These are phyloP conservation scores for Uncinocarpus reesii DNA, from an alignment of 2,329 filamentous ascomycete genomes.

Conservation along the genomic window DNA sequence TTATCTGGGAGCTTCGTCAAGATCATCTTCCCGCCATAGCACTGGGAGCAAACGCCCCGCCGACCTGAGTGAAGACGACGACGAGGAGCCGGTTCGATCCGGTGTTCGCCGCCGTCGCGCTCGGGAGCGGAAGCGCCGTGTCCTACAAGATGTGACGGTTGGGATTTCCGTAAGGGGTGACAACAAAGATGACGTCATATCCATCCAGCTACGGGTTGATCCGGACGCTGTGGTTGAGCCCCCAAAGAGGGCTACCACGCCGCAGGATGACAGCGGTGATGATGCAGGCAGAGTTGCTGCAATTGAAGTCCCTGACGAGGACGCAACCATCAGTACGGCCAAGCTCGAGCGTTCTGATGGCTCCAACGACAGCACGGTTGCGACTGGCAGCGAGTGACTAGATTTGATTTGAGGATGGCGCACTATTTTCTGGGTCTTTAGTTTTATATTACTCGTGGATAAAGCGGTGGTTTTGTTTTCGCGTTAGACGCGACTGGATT, in stretches of 20 bases:
- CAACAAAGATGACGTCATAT: constrained; percentile 11
- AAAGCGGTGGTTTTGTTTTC: not conserved
- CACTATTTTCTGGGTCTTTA: too few species aligned
- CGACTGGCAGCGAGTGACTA: not conserved
- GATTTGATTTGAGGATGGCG: too few species aligned
- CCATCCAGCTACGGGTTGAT: constrained; percentile 12
- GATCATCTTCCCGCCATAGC: constrained; percentile 35
- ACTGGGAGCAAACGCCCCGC: constrained; percentile 35
- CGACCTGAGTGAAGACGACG: constrained; percentile 32
- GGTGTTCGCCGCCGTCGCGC: constrained; percentile 12
- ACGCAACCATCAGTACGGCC: not conserved
- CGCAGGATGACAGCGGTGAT: not conserved
- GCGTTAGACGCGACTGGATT: not conserved
- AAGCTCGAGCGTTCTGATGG: not conserved
- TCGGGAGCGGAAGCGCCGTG: constrained; percentile 16
- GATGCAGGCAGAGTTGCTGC: not conserved
- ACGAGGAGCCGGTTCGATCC: constrained; percentile 7
- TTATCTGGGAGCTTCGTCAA: constrained; percentile 28
- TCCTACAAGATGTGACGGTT: constrained; percentile 17
- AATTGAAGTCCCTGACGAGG: not conserved
- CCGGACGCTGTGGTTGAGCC: constrained; percentile 11
- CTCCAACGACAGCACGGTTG: not conserved
- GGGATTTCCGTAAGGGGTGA: constrained; percentile 13
- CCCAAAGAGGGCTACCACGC: not conserved
- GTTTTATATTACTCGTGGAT: not conserved